These are phyloP conservation scores for Teratosphaeria epicoccoides DNA, from an alignment of 2,329 filamentous ascomycete genomes.

Conservation along the genomic window DNA sequence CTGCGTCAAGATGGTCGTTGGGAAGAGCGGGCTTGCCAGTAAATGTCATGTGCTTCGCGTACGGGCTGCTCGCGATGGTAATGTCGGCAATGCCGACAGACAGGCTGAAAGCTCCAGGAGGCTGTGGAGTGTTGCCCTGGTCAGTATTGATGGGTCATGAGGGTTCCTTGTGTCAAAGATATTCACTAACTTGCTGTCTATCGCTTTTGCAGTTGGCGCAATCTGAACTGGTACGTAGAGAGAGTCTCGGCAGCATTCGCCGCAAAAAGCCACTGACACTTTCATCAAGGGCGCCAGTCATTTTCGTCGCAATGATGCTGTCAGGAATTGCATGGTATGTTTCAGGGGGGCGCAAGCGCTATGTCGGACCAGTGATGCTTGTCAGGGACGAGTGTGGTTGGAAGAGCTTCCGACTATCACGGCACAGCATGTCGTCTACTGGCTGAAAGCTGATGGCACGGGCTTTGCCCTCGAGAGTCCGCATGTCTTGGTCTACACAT, in stretches of 20 bases:
- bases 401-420: neutral
- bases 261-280: neutral
- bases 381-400: neutral
- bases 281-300: neutral
- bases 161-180: too few relatives aligned
- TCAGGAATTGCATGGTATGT: constrained; percentile 10
- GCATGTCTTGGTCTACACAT: too few relatives aligned
- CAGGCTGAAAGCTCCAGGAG: neutral
- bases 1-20: constrained; percentile 27
- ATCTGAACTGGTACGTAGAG: neutral
- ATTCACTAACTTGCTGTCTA: too few relatives aligned
- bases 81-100: neutral
- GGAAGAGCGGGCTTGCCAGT: constrained; percentile 27
- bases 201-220: too few relatives aligned
- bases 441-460: neutral
- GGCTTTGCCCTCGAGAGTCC: too few relatives aligned
- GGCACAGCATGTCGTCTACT: neutral
- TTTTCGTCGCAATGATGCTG: constrained; percentile 6
- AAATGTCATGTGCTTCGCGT: constrained; percentile 15
- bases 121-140: neutral
- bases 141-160: too few relatives aligned
- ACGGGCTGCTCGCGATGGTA: neutral
- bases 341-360: constrained; percentile 9
- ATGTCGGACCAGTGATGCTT: constrained; percentile 22
- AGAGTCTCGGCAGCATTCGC: neutral